phyloP scores from a whole-genome alignment of 176 grass and related monocot genomes.

The Avena atlantica region DNA sequence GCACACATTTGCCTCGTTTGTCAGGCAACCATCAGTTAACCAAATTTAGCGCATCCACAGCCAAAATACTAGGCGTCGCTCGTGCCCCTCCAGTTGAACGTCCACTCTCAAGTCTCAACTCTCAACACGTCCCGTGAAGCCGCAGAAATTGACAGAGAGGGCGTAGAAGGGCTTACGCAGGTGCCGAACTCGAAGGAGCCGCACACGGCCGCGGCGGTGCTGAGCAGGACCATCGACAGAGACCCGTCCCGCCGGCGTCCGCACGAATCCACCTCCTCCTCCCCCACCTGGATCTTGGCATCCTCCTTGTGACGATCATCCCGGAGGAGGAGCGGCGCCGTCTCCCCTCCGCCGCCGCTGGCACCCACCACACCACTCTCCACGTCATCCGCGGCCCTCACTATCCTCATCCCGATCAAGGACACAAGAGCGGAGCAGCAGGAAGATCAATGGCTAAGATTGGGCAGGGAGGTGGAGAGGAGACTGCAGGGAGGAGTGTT shows the following conservation, averaged over 20 bases:
- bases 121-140: background rate
- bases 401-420: slow-evolving; percentile 28
- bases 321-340: slow-evolving; percentile 43
- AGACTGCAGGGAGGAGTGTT: background rate
- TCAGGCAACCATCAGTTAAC: background rate
- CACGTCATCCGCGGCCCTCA: slow-evolving; percentile 30
- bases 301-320: background rate
- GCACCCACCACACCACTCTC: slow-evolving; percentile 25
- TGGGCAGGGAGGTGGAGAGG: background rate
- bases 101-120: background rate
- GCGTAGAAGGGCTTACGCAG: slow-evolving; percentile 51
- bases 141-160: background rate
- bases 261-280: background rate
- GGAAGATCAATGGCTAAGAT: slow-evolving; percentile 1
- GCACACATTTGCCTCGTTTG: background rate
- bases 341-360: slow-evolving; percentile 7
- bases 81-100: background rate
- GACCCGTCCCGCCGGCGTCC: background rate
- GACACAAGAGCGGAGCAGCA: background rate
- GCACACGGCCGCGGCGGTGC: slow-evolving; percentile 73
- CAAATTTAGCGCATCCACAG: background rate
- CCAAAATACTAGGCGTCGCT: background rate
- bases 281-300: slow-evolving; percentile 14
- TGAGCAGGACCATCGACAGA: slow-evolving; percentile 55
- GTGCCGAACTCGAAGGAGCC: slow-evolving; percentile 88